Evolutionary conservation across 2,329 filamentous ascomycete genomes (phyloP).

Genomic region (Pseudogymnoascus sp.): DNA sequence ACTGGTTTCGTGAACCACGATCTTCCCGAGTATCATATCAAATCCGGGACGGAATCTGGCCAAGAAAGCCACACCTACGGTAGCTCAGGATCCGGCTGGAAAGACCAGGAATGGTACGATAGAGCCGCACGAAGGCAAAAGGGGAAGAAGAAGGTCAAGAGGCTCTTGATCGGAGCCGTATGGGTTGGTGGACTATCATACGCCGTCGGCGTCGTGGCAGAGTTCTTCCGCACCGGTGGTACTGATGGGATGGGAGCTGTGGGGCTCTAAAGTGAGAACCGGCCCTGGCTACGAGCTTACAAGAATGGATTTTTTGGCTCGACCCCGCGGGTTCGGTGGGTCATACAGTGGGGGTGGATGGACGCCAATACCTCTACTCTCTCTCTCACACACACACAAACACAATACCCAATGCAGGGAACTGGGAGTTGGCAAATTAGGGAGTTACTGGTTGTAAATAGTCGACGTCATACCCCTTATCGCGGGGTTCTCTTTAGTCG

Average conservation of each 20-base stretch:
- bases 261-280: slow-evolving; percentile 22
- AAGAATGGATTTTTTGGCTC: not conserved
- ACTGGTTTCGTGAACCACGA: slow-evolving; percentile 62
- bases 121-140: slow-evolving; percentile 32
- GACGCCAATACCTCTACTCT: not conserved
- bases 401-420: slow-evolving; percentile 7
- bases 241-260: slow-evolving; percentile 35
- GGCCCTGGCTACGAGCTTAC: not conserved
- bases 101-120: slow-evolving; percentile 22
- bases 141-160: slow-evolving; percentile 36
- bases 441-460: slow-evolving; percentile 5
- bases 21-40: slow-evolving; percentile 36
- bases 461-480: slow-evolving; percentile 11
- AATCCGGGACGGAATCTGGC: slow-evolving; percentile 40
- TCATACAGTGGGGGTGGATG: not conserved
- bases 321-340: slow-evolving; percentile 2
- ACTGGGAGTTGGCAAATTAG: slow-evolving; percentile 2
- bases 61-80: slow-evolving; percentile 45
- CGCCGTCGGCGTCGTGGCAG: slow-evolving; percentile 50
- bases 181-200: slow-evolving; percentile 53
- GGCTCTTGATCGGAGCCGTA: slow-evolving; percentile 46
- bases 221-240: slow-evolving; percentile 49
- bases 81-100: slow-evolving; percentile 32
- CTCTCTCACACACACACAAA: not conserved
- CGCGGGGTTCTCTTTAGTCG: slow-evolving; percentile 5